These are phyloP conservation scores for Gracilaria gracilis DNA, from an alignment of 23 red algal species.

Conservation along the genomic window DNA sequence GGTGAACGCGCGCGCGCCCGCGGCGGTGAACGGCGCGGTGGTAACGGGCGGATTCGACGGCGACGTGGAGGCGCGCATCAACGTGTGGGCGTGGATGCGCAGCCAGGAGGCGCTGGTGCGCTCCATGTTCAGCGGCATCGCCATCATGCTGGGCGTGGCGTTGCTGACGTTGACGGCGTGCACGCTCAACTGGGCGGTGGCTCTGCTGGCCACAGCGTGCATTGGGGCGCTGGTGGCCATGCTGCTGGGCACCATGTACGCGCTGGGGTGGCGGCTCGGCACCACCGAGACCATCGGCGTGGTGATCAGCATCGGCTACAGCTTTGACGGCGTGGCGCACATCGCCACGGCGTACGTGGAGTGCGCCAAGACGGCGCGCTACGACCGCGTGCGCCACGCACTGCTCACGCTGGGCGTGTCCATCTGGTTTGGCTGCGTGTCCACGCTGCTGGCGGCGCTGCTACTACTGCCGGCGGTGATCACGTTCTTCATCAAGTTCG, in stretches of 20 bases:
- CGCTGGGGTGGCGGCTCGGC: slow-evolving; percentile 65
- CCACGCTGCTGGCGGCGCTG: slow-evolving; percentile 51
- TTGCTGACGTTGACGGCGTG: slow-evolving; percentile 53
- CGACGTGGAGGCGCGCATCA: neutral
- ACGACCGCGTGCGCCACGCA: slow-evolving; percentile 58
- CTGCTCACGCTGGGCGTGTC: slow-evolving; percentile 77
- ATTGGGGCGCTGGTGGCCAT: slow-evolving; percentile 69
- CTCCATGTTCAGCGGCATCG: slow-evolving; percentile 62
- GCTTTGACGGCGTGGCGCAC: slow-evolving; percentile 77
- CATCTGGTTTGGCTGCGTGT: slow-evolving; percentile 64
- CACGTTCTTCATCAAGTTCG: slow-evolving; percentile 83
- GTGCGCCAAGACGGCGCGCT: slow-evolving; percentile 15
- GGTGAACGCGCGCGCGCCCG: slow-evolving; percentile 25
- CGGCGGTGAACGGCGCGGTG: neutral
- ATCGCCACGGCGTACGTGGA: slow-evolving; percentile 76
- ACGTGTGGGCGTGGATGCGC: slow-evolving; percentile 56
- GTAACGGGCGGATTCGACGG: slow-evolving; percentile 43
- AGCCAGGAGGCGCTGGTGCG: slow-evolving; percentile 65
- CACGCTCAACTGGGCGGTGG: slow-evolving; percentile 62
- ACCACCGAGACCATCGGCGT: slow-evolving; percentile 76
- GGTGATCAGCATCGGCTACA: slow-evolving; percentile 75
- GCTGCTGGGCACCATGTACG: slow-evolving; percentile 52
- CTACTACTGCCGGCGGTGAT: slow-evolving; percentile 72
- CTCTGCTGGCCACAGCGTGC: slow-evolving; percentile 52
- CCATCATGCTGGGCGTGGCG: slow-evolving; percentile 65